A percentile compares a stretch with the other conserved stretches of the same genome.
These are phyloP conservation scores for Fusarium metavorans DNA, from an alignment of 2,329 filamentous ascomycete species.

Conservation along the genomic window DNA sequence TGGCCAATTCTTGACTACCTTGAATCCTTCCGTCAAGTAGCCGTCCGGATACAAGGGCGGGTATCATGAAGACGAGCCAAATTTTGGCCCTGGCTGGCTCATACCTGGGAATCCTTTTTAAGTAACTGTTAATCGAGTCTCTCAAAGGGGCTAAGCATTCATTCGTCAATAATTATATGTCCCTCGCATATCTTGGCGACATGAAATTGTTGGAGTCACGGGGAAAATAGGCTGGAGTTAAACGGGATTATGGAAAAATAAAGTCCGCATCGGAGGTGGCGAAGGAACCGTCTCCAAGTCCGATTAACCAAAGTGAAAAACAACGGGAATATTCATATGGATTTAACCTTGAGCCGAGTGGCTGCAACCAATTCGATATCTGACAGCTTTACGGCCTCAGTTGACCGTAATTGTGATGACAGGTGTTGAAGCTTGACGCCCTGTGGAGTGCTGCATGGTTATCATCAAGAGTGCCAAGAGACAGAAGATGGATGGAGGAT, in stretches of 20 bases:
- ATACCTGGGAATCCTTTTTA: fast-evolving
- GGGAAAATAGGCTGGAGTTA: not conserved
- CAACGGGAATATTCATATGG: not conserved
- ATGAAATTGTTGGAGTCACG: not conserved
- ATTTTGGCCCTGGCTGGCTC: not conserved
- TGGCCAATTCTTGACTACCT: not conserved
- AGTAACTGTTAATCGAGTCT: no score
- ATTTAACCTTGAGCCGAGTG: conserved; percentile 1
- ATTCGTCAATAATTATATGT: not conserved
- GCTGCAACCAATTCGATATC: not conserved
- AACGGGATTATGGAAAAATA: not conserved
- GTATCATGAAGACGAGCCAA: not conserved
- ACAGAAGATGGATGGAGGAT: not conserved
- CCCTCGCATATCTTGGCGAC: not conserved
- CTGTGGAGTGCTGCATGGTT: no score
- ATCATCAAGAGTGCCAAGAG: not conserved
- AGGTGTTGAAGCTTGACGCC: not conserved
- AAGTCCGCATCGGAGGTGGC: not conserved
- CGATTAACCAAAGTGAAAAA: not conserved
- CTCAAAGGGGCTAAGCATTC: not conserved
- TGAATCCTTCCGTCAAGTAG: not conserved
- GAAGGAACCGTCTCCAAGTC: not conserved
- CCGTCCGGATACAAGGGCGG: not conserved
- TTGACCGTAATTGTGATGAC: not conserved
- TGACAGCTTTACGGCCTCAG: not conserved